Conservation (phyloP, 2,329 filamentous ascomycete species). For the Zasmidium cellare region DNA sequence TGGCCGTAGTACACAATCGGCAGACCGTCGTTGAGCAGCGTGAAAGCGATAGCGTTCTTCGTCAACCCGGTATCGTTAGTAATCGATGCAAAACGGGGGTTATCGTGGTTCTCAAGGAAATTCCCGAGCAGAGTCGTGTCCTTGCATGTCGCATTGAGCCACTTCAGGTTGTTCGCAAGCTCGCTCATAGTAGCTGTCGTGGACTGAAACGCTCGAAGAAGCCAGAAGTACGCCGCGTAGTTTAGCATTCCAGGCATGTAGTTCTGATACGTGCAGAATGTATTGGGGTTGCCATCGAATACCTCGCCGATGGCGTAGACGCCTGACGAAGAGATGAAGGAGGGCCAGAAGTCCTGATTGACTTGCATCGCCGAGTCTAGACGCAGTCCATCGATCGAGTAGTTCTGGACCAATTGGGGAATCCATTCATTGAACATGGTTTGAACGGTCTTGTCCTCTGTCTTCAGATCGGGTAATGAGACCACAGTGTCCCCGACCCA, state of each 20-base stretch:
- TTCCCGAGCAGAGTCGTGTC: constrained; percentile 38
- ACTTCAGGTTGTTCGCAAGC: constrained; percentile 34
- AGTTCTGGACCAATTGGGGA: constrained; percentile 56
- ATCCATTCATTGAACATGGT: constrained; percentile 59
- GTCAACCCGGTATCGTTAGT: constrained; percentile 56
- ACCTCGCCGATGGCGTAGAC: constrained; percentile 48
- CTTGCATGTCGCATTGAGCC: constrained; percentile 32
- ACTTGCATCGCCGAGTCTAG: constrained; percentile 39
- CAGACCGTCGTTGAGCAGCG: constrained; percentile 60
- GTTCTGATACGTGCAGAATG: constrained; percentile 43
- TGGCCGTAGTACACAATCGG: constrained; percentile 65
- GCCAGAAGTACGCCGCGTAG: constrained; percentile 42
- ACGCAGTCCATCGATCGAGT: constrained; percentile 53
- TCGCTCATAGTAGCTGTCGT: constrained; percentile 35
- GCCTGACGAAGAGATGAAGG: constrained; percentile 33
- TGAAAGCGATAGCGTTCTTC: constrained; percentile 61
- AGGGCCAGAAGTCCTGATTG: constrained; percentile 39
- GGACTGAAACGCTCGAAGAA: constrained; percentile 36
- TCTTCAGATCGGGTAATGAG: constrained; percentile 62
- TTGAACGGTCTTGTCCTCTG: constrained; percentile 51
- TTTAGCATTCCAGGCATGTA: constrained; percentile 45
- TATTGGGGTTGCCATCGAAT: constrained; percentile 36
- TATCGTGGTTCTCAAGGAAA: constrained; percentile 40
- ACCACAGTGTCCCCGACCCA: constrained; percentile 55
- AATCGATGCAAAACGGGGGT: constrained; percentile 41